Evolutionary conservation across 495 filamentous ascomycete species (phyloP).

Genomic region (Aspergillus mulundensis): DNA sequence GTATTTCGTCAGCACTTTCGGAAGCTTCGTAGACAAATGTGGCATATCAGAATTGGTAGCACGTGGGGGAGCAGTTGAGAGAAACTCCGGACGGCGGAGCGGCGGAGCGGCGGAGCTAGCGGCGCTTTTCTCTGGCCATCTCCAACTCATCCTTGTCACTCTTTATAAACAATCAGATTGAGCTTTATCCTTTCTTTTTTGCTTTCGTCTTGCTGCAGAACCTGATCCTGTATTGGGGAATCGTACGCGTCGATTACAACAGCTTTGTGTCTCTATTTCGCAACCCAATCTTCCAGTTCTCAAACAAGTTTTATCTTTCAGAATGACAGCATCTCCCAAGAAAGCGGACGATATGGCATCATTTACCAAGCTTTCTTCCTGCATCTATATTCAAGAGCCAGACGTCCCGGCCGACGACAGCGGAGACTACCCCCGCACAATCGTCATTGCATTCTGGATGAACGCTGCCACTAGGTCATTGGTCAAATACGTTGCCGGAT

Average conservation of each 20-base stretch:
- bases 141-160: neutral
- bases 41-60: neutral
- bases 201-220: neutral
- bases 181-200: neutral
- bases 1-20: neutral
- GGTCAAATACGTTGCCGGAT: constrained; percentile 37
- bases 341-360: constrained; percentile 4
- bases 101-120: too few relatives aligned
- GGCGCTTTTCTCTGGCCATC: neutral
- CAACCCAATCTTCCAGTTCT: neutral
- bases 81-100: neutral
- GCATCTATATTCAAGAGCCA: constrained; percentile 34
- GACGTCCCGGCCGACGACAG: constrained; percentile 1
- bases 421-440: constrained; percentile 19
- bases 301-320: neutral
- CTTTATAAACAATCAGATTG: neutral
- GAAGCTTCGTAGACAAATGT: neutral
- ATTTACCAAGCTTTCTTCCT: constrained; percentile 31
- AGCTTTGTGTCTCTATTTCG: neutral
- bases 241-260: too few relatives aligned
- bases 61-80: neutral
- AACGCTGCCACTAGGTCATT: constrained; percentile 36
- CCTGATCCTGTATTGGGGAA: too few relatives aligned
- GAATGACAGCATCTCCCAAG: neutral
- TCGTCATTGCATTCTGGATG: constrained; percentile 45